Evolutionary conservation across 2,329 filamentous ascomycete genomes (phyloP), one percentile per base, ranked within the genome.

Genomic region (Atkinsonella hypoxylon): DNA sequence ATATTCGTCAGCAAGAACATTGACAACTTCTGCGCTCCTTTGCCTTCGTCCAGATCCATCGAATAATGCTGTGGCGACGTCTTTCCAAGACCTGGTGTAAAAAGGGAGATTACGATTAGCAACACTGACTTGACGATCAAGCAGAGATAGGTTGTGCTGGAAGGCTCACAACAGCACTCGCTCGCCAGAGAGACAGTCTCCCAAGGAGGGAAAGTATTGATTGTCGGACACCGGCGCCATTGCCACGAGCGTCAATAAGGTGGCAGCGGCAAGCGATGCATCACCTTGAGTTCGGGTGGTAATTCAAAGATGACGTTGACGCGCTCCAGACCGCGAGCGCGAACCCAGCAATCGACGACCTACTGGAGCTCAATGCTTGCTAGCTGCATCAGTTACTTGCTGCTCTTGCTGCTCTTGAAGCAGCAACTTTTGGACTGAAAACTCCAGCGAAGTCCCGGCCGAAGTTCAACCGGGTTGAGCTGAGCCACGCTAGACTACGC

Each of bases 141-240:
- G 20, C 22, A 26, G n/a, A 38, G 30, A 36, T 4, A n/a, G 36
- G 32, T 13, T 5, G n/a, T 38, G 38, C 13, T 49, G 38, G 50
- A 39, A 51, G 56, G 75, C 83, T 66, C 77, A 95, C 86, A 95
- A 77, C 62, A 96, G 75, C 64, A 85, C 78, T 62, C 79, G 79
- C 67, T 91, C 83, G 70, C 88, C 87, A 61, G 80, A 83, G 62
- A 97, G 77, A 71, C 88, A 94, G 65, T 86, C 82, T 69, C 89
- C 85, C 68, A 96, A 76, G 63, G 89, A 81, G 63, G 90, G 88
- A 62, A 94, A 86, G 71, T 90, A 93, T 66, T 78, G 75, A 63
- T 74, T 73, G 70, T 85, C 83, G 62, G 79, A 77, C 64, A 79
- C 72, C 69, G 82, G 77, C 73, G 82, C 84, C 85, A 89, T 89